Conservation (phyloP, 306 rosid species). For the Canavalia ensiformis region DNA sequence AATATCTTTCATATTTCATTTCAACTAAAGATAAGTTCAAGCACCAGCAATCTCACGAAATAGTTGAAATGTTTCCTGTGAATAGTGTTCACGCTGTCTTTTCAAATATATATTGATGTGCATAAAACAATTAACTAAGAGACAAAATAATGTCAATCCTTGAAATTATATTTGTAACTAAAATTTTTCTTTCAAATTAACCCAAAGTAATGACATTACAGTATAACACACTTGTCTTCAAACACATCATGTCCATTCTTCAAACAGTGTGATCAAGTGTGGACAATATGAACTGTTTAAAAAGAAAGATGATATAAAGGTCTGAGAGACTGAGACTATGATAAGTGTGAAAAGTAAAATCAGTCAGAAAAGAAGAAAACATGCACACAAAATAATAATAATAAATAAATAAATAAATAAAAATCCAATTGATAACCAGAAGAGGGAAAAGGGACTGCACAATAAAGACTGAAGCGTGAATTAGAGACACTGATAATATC, state of each 20-base stretch:
- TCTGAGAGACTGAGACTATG: neutral
- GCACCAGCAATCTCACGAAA: neutral
- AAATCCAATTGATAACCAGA: neutral
- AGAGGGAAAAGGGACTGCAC: neutral
- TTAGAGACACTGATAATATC: neutral
- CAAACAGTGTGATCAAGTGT: neutral
- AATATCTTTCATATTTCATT: slow-evolving; percentile 14
- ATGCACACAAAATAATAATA: too few species aligned
- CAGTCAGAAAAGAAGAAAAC: neutral
- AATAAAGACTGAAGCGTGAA: neutral
- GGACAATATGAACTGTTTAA: neutral
- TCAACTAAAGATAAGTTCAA: neutral
- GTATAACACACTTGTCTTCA: neutral
- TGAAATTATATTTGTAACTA: neutral
- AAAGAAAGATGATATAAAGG: neutral
- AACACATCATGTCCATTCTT: neutral
- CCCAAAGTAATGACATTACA: neutral
- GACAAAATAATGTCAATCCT: neutral
- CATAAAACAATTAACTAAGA: neutral
- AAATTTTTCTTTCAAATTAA: neutral
- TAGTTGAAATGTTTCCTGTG: neutral
- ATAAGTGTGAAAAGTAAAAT: neutral
- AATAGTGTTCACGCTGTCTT: neutral
- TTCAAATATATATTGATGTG: neutral
- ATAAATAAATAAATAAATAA: neutral